Base-by-base conservation (phyloP, 2,329 filamentous ascomycete species). In the Claviceps arundinis region DNA sequence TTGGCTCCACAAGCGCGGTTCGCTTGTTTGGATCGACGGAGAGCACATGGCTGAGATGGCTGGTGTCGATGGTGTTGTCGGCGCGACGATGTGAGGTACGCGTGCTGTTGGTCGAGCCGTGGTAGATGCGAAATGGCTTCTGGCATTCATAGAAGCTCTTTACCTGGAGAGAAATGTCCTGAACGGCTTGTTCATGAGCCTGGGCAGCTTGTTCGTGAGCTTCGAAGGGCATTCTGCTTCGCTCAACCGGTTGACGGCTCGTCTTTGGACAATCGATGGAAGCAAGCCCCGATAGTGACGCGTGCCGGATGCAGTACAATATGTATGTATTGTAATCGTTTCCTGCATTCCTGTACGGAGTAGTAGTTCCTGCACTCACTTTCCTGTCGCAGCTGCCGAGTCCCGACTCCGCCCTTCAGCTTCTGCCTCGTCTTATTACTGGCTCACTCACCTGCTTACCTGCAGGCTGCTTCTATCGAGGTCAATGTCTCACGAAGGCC, bases 21-120 rank as follows among this genome's bases (percentile, higher is more conserved):
- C 74, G 74, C 1, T 62, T 63, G 8, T 68, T 61, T 1, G 67
- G 61, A 63, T 89, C 76, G 53, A 90, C 76, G 8, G 73, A 68
- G 38, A 90, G 70, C 26, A 90, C 82, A 63, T 82, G 71, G 58
- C 69, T 70, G 3, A 90, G 74, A 3, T 70, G 66, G 61, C 79
- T 80, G 60, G 85, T 88, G 68, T 88, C 84, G 58, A 89, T 61
- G 54, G 60, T 51, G 45, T 57, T 54, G 24, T 47, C 44, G 44
- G 54, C 57, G 50, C 58, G 66, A 34, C 73, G 72, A 19, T 70
- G 67, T 7, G 73, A 73, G 26, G 75, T 74, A 7, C 86, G 81
- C 40, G 86, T 89, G 65, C 81, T 87, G 68, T 87, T 89, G 26
- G 85, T 89, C 0, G 83, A 81, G 55, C 86, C 86, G 67, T 89